Conservation (phyloP, 2,329 filamentous ascomycete genomes). For the Trichophaea hybrida region DNA sequence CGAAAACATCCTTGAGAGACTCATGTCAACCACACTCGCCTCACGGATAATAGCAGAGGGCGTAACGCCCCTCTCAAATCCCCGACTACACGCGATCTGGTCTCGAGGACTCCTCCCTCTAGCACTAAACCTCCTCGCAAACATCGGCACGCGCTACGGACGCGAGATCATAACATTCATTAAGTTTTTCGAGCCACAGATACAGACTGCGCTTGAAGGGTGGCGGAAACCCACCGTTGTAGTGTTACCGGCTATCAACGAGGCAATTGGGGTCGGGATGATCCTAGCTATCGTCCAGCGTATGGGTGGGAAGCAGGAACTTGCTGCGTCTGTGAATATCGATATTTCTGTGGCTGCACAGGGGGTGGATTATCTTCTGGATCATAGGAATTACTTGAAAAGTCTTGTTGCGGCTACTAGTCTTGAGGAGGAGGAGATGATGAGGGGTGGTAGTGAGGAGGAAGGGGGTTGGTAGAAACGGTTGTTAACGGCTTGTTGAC, state of each 20-base stretch:
- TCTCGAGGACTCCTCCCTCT: constrained; percentile 73
- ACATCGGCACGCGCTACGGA: constrained; percentile 66
- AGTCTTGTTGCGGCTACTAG: constrained; percentile 34
- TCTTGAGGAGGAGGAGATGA: constrained; percentile 54
- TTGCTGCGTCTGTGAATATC: constrained; percentile 60
- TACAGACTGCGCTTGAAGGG: constrained; percentile 55
- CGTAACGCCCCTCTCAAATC: constrained; percentile 53
- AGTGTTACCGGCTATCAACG: constrained; percentile 24
- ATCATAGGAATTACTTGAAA: constrained; percentile 29
- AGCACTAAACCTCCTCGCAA: constrained; percentile 71
- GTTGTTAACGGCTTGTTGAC: constrained; percentile 54
- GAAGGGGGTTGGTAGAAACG: constrained; percentile 62
- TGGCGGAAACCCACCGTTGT: constrained; percentile 41
- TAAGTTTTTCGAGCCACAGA: constrained; percentile 71
- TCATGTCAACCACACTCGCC: constrained; percentile 59
- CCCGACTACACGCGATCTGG: constrained; percentile 81
- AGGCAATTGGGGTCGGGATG: constrained; percentile 21
- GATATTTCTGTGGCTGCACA: constrained; percentile 59
- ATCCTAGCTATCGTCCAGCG: constrained; percentile 21
- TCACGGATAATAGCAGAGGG: constrained; percentile 61
- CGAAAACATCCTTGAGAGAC: constrained; percentile 60
- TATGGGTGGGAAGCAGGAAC: constrained; percentile 36
- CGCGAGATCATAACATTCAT: constrained; percentile 75
- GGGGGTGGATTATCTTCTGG: constrained; percentile 70
- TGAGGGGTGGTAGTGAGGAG: constrained; percentile 62